Evolutionary conservation across 306 rosid genomes (phyloP), one percentile per base, ranked within the genome.

Genomic region (Pyrus bretschneideri): DNA sequence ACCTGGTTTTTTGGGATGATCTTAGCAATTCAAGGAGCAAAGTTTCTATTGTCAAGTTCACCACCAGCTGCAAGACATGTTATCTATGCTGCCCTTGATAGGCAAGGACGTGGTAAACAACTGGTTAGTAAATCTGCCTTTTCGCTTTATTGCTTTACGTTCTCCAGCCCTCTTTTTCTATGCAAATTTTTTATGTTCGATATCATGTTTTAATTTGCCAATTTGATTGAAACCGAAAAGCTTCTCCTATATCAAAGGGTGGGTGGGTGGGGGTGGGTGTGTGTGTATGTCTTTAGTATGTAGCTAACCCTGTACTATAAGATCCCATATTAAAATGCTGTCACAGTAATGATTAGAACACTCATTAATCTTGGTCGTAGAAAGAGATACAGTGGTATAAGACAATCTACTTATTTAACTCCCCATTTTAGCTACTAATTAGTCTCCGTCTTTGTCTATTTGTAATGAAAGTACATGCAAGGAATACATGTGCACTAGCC

Each of bases 91-190:
- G 97, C 97, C 40, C 88, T 95, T 74, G 92, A 90, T 81, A 81
- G 88, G 82, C 98, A 76, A 57, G 89, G 88, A 31, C 97, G 82
- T 80, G 97, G 97, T 54, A 90, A 77, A 88, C 93, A 90, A 83
- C 87, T 92, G 96, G 97, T 92, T 67, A 78, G 92, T 78, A 69
- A 67, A 18, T 33, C 44, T 27, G 69, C 65, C 62, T 69, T 78
- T 75, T 44, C 49, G 22, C 49, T 69, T 31, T 77, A 67, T 49
- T 35, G 66, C 69, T 17, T 61, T 64, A 22, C 57, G 60, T 23
- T 21, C 27, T 55, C 74, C 45, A 18, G 25, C 27, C 33, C 54
- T 49, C 81, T 7, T 58, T 64, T 70, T 2, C 40, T 49, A 6
- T 49, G 17, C 55, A 49, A 35, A 4, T 49, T 49, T 76, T 58